Conservation (phyloP, 768 basidiomycete genomes). For the Tricholoma saponaceum region DNA sequence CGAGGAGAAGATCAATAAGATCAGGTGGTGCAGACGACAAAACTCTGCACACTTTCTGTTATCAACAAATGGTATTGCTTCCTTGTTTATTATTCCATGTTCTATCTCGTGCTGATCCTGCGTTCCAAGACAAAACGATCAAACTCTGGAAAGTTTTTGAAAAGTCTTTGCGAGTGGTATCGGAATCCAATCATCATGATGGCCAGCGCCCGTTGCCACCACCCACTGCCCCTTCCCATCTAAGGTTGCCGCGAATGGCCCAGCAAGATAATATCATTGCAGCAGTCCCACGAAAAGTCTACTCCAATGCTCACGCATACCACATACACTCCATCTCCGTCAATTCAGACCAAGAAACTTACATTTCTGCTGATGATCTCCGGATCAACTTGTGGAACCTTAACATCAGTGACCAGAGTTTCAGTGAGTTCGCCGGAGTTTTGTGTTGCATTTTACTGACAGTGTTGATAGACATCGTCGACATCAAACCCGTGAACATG, state of each 20-base stretch:
- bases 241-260: constrained; percentile 87
- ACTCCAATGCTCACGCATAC: constrained; percentile 98
- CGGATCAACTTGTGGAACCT: constrained; percentile 98
- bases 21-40: constrained; percentile 99
- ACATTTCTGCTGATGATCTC: constrained; percentile 98
- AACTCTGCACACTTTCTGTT: constrained; percentile 96
- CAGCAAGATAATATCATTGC: constrained; percentile 98
- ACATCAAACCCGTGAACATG: constrained; percentile 99
- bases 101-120: constrained; percentile 4
- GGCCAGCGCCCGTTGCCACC: constrained; percentile 68
- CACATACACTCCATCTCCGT: constrained; percentile 99
- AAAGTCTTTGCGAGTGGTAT: constrained; percentile 91
- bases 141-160: constrained; percentile 99
- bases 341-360: constrained; percentile 99
- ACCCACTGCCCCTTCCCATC: constrained; percentile 51
- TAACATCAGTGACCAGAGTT: constrained; percentile 97
- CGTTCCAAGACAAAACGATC: constrained; percentile 88
- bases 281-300: constrained; percentile 97
- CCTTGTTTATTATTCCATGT: not conserved
- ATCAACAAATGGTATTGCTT: constrained; percentile 85
- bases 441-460: constrained; percentile 3
- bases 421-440: constrained; percentile 64
- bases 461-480: constrained; percentile 80
- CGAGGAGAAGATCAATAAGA: constrained; percentile 99
- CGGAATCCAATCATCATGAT: constrained; percentile 92